Base-by-base conservation (phyloP, 495 filamentous ascomycete genomes). In the Hypoxylon intermedium region DNA sequence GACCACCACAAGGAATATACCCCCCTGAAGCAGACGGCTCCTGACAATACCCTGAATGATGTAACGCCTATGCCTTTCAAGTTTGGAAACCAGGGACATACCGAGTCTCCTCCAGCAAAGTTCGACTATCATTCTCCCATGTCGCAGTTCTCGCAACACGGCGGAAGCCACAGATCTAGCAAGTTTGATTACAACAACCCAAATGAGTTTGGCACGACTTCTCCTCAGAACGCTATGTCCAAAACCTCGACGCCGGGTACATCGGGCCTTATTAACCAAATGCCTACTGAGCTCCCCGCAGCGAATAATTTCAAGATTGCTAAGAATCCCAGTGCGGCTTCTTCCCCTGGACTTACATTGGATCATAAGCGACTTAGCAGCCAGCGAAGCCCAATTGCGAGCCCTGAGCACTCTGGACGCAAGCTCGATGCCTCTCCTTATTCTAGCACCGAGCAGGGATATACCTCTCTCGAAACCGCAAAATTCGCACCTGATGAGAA, bases 181-280 rank as follows among this genome's bases (percentile, higher is more conserved):
- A 67, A 55, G 13, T 59, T 63, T 33, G 63, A 67, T 51, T 72
- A 74, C 31, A 28, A 47, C 6, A 75, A 73, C 44, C 63, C 67
- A 0, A 69, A 73, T 24, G 74, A 77, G 21, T 65, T 71, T 21
- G 61, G 70, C 2, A 52, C 57, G 5, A 55, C 70, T 0, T 74
- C 74, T 15, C 72, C 75, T 13, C 60, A 72, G n/a, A 69, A 73
- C 23, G 67, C 66, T 20, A 73, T 71, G 1, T 78, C 77, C 5
- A 76, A 76, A 49, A 62, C 75, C 6, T 77, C 77, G 20, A 78
- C 75, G 0, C 75, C 77, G 0, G 74, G 73, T 16, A 67, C 63
- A 19, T 65, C 70, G 0, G 68, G 58, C 20, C 54, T 55, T 18
- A 40, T 53, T 12, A 37, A 65, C 18, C 51, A 60, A n/a, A 53